Evolutionary conservation across 2,329 filamentous ascomycete genomes (phyloP), one percentile per base, ranked within the genome.

Genomic region (Paraphaeosphaeria sporulosa): DNA sequence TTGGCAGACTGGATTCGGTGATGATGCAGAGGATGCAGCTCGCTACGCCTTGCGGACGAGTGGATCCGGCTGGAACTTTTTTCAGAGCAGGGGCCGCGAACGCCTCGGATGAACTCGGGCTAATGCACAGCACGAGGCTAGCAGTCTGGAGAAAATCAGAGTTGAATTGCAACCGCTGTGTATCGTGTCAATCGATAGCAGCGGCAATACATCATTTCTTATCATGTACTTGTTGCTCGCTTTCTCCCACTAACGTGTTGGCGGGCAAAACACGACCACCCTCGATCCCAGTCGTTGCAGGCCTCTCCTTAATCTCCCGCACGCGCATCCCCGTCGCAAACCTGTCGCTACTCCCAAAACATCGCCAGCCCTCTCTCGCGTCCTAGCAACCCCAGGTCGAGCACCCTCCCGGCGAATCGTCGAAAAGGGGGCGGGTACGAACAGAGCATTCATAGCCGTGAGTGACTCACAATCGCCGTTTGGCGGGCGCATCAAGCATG

Each of bases 271-370:
- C 55, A 52, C 8, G 42, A 55, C 19, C 27, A 52, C 48, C 53
- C 50, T 30, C 36, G 17, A 55, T 30, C 57, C 51, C 38, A 10
- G 51, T 44, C 38, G 17, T 4, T 44, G 47, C 60, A 59, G 58
- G 44, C 38, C 49, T 62, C 64, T 67, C 66, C 64, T 67, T 68
- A 70, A 71, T 70, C 55, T 70, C 60, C 50, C 43, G 55, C 60
- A 70, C 68, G 63, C 65, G 67, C 59, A 70, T 69, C 68, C 67
- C 54, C 55, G 64, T 64, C 58, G 43, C 46, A 27, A 30, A 7
- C 42, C 53, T 44, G 46, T 58, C 47, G 56, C 58, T 52, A 49
- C 46, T 56, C 63, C 55, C 53, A 59, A 46, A 43, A 15, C 13
- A 19, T 40, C 5, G 17, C 44, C 21, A 44, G n/a, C 7, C 27